Evolutionary conservation across 306 rosid species (phyloP), one percentile per base, ranked within the genome.

Genomic region (Datisca glomerata): DNA sequence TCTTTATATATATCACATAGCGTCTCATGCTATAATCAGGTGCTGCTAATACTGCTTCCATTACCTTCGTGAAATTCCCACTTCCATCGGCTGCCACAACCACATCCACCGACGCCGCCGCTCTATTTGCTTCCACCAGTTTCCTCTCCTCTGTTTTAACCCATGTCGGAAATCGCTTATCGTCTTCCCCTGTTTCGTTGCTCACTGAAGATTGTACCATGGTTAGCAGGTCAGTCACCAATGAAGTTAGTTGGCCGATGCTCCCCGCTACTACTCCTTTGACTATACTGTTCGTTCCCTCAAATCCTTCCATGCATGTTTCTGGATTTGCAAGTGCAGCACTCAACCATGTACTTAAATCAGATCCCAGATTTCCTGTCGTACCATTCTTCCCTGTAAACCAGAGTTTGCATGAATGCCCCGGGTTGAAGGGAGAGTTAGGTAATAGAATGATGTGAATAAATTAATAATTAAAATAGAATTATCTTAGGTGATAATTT

Each of bases 271-370:
- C 68, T 8, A 84, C 27, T 0, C 47, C 56, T 11, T 71, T 60
- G 5, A 80, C 79, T 20, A 75, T 46, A 70, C 81, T 22, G 25
- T 59, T 73, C 8, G 81, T 80, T 5, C 92, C 93, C 21, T 80
- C 92, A 2, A 89, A 75, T 33, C 93, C 98, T 0, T 77, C 95
- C 49, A 55, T 54, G 63, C 98, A 89, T 12, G 98, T 84, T 22
- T 78, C 86, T 31, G 80, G 96, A 50, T 70, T 71, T 5, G 72
- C 49, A 1, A 78, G 58, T 11, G 65, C 76, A 4, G 92, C 93
- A 39, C 98, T 89, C 28, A 89, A 45, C 98, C 98, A 89, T 49
- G 98, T 80, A 34, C 71, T 75, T 43, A 89, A 54, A 64, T 89
- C 96, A 7, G 84, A 75, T 17, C 86, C 69, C 18, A 75, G 20